phyloP scores from a whole-genome alignment of 2,329 filamentous ascomycete genomes.

The Fusarium nelsonii region DNA sequence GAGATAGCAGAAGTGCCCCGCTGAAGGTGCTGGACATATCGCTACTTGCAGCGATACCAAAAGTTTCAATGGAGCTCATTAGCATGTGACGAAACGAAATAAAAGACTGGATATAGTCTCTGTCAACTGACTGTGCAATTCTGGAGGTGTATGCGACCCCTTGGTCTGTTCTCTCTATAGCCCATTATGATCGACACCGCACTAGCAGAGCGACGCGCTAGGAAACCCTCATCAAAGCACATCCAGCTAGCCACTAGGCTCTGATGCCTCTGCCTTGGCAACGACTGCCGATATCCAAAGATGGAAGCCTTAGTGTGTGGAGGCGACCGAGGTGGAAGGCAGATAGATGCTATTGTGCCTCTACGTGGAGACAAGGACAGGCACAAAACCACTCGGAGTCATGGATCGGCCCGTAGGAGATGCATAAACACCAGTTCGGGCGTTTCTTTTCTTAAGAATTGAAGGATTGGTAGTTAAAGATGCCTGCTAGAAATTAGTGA shows the following conservation, averaged over 20 bases:
- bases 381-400: conserved; percentile 27
- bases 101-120: background rate
- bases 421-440: conserved; percentile 31
- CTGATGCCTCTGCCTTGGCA: conserved; percentile 1
- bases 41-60: background rate
- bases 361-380: conserved; percentile 23
- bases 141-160: background rate
- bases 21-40: background rate
- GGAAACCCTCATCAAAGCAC: background rate
- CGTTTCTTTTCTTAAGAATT: conserved; percentile 1
- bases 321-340: conserved; percentile 9
- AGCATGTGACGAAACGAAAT: conserved; percentile 4
- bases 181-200: conserved; percentile 29
- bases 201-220: conserved; percentile 2
- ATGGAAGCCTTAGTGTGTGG: background rate
- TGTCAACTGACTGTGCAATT: background rate
- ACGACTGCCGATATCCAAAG: background rate
- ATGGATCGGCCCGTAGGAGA: conserved; percentile 26
- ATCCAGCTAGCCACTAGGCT: background rate
- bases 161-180: conserved; percentile 7
- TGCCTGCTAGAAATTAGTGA: background rate
- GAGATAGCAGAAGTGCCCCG: conserved; percentile 5
- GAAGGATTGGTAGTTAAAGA: background rate
- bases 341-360: conserved; percentile 1
- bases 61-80: background rate